These are phyloP conservation scores for Naganishia sp. DNA, from an alignment of 1,284 basidiomycete genomes.

Conservation along the genomic window DNA sequence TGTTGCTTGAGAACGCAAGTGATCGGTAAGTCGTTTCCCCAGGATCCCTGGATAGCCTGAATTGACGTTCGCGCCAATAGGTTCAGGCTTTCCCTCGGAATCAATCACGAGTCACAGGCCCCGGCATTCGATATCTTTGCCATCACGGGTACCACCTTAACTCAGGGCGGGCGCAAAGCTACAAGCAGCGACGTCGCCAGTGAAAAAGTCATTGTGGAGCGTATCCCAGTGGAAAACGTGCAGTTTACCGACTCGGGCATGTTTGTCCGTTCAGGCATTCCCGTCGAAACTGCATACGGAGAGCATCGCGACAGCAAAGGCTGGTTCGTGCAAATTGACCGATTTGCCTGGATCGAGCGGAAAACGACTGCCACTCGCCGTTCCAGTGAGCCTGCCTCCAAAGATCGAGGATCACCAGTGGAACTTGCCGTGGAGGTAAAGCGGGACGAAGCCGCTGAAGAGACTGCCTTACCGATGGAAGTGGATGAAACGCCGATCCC, in stretches of 20 bases:
- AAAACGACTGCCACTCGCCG: too few species aligned
- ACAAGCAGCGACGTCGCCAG: too few species aligned
- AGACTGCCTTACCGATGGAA: too few species aligned
- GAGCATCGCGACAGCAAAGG: conserved; percentile 16
- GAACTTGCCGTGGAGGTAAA: background rate
- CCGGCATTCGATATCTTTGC: conserved; percentile 17
- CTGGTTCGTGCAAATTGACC: conserved; percentile 28
- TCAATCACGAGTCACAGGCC: background rate
- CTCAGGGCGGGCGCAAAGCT: background rate
- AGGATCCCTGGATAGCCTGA: too few species aligned
- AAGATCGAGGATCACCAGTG: background rate
- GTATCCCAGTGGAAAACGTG: conserved; percentile 16
- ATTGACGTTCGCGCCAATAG: background rate
- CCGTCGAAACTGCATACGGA: conserved; percentile 3
- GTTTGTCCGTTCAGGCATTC: conserved; percentile 19
- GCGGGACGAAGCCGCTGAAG: too few species aligned
- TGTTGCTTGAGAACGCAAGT: conserved; percentile 20
- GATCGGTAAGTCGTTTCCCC: conserved; percentile 16
- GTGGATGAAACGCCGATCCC: too few species aligned
- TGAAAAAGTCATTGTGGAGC: background rate
- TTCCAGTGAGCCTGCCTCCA: too few species aligned
- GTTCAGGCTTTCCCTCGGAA: conserved; percentile 6
- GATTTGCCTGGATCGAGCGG: conserved; percentile 29
- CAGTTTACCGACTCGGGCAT: conserved; percentile 30
- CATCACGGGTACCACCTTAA: conserved; percentile 4